Conservation (phyloP, 192 early-diverging fungal genomes). For the Gorgonomyces haynaldii region DNA sequence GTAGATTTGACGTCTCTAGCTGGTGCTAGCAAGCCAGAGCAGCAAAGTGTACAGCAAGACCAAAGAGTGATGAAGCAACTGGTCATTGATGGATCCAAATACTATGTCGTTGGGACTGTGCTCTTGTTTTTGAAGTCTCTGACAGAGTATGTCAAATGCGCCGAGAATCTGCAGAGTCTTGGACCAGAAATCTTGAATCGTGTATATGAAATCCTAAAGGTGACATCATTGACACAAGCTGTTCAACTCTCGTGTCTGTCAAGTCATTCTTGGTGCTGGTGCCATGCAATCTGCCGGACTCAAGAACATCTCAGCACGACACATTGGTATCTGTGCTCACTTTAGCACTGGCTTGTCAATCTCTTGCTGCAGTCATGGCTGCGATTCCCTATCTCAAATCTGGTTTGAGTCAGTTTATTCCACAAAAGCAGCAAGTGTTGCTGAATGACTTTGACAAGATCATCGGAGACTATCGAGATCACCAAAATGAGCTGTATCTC, state of each 20-base stretch:
- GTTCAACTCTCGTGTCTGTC: slow-evolving; percentile 91
- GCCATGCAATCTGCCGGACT: slow-evolving; percentile 94
- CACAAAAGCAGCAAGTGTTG: slow-evolving; percentile 66
- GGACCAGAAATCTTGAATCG: slow-evolving; percentile 81
- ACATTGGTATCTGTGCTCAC: slow-evolving; percentile 52
- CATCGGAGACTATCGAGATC: slow-evolving; percentile 65
- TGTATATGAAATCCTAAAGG: slow-evolving; percentile 74
- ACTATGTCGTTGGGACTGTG: slow-evolving; percentile 80
- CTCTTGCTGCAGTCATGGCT: slow-evolving; percentile 75
- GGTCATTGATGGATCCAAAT: slow-evolving; percentile 61
- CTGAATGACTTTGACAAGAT: slow-evolving; percentile 80
- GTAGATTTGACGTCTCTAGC: slow-evolving; percentile 11
- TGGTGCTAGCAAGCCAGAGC: slow-evolving; percentile 7
- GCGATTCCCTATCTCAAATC: slow-evolving; percentile 74
- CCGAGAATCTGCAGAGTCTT: slow-evolving; percentile 64
- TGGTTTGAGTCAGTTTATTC: slow-evolving; percentile 59
- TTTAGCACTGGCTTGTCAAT: slow-evolving; percentile 81
- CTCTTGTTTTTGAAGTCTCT: slow-evolving; percentile 83
- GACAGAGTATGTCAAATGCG: slow-evolving; percentile 81
- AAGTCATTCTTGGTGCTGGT: slow-evolving; percentile 95
- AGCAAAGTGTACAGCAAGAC: slow-evolving; percentile 1
- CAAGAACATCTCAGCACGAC: slow-evolving; percentile 93
- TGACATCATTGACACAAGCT: slow-evolving; percentile 45
- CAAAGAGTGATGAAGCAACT: slow-evolving; percentile 42
- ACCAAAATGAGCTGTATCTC: slow-evolving; percentile 79